Percentiles rank a stretch among this genome's conserved stretches.
These are phyloP conservation scores for Capsaspora owczarzaki DNA, from an alignment of 78 protist genomes.

Conservation along the genomic window DNA sequence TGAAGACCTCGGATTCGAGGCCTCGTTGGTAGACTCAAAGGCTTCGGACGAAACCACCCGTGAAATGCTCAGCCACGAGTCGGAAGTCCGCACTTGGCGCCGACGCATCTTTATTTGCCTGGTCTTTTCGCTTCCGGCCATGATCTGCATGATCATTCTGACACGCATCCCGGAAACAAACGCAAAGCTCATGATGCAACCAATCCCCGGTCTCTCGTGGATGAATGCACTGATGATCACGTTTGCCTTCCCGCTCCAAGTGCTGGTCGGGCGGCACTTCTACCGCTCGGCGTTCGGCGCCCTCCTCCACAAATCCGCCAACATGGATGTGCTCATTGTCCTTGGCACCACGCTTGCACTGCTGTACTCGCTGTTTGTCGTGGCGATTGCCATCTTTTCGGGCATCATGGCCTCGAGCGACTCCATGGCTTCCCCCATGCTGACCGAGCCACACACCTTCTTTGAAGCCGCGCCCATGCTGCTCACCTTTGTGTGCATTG, in stretches of 20 bases:
- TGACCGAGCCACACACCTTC: background rate
- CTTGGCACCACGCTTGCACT: slow-evolving; percentile 79
- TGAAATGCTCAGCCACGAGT: background rate
- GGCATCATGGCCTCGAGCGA: background rate
- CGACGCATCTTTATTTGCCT: background rate
- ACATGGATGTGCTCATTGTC: slow-evolving; percentile 84
- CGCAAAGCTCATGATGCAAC: background rate
- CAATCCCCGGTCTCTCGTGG: slow-evolving; percentile 1
- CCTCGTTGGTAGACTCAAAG: too few species aligned
- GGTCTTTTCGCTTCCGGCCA: background rate
- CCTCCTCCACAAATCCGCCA: slow-evolving; percentile 56
- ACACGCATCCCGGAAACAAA: background rate
- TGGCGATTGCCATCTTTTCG: background rate
- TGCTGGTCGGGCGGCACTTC: slow-evolving; percentile 59
- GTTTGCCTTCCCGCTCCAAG: slow-evolving; percentile 63
- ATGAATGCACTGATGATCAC: slow-evolving; percentile 15
- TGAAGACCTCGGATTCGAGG: background rate
- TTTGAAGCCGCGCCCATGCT: slow-evolving; percentile 59
- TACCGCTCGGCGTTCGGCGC: slow-evolving; percentile 48
- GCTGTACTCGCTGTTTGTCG: slow-evolving; percentile 52
- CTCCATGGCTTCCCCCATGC: background rate
- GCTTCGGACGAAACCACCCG: too few species aligned
- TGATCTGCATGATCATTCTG: background rate
- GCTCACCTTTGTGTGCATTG: slow-evolving; percentile 77
- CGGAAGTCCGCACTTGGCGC: background rate